A percentile compares a stretch with the other conserved stretches of the same genome.
Conservation (phyloP, 2,329 filamentous ascomycete species). For the Alternaria panax region DNA sequence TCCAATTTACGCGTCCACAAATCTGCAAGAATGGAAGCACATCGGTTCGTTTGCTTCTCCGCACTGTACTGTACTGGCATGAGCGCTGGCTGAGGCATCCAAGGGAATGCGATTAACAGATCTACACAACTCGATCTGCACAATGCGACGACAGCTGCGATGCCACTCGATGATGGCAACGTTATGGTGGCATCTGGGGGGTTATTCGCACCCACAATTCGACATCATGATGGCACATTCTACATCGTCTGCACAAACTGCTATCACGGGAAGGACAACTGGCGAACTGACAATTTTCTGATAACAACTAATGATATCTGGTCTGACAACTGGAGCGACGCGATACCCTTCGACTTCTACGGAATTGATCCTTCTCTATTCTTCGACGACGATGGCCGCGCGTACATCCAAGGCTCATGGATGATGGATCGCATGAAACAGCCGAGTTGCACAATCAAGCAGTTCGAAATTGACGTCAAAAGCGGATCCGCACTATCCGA, state of each 20-base stretch:
- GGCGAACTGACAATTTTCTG: not conserved
- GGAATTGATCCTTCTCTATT: slow-evolving; percentile 7
- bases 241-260: slow-evolving; percentile 8
- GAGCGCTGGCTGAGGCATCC: not conserved
- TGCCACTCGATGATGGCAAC: not conserved
- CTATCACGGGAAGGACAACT: slow-evolving; percentile 15
- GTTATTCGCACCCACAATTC: slow-evolving; percentile 5
- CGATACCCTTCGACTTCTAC: not conserved
- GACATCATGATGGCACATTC: slow-evolving; percentile 14
- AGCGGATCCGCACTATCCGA: not conserved
- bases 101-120: not conserved
- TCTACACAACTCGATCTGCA: not conserved
- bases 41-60: slow-evolving; percentile 2
- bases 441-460: slow-evolving; percentile 6
- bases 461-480: slow-evolving; percentile 7
- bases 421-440: not conserved
- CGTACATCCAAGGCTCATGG: slow-evolving; percentile 55
- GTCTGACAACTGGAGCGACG: slow-evolving; percentile 5
- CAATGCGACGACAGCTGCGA: not conserved
- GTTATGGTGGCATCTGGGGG: slow-evolving; percentile 2
- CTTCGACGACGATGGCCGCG: slow-evolving; percentile 51
- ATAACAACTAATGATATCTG: slow-evolving; percentile 8
- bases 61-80: not conserved
- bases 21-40: slow-evolving; percentile 60
- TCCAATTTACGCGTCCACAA: slow-evolving; percentile 58